Base-by-base conservation (phyloP, 1,284 basidiomycete species). In the Puccinia hordei region DNA sequence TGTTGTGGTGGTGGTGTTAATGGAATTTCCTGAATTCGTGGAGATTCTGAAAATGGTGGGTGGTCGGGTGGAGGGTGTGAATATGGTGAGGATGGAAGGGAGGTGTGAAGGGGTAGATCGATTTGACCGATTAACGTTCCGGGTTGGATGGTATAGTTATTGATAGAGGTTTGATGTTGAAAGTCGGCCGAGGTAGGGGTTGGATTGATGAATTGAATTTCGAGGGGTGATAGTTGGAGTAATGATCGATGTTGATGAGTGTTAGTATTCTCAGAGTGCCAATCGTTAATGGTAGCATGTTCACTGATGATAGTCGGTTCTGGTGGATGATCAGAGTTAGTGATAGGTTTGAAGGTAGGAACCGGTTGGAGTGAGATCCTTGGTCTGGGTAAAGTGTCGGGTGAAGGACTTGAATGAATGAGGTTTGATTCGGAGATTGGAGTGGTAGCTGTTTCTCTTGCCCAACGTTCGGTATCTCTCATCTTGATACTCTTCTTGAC, bases 261-360 rank as follows among this genome's bases (percentile, higher is more conserved):
- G 33, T 4, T 73, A 9, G 49, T 55, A 12, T 73, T 55, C 19
- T 78, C 76, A 27, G 76, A 78, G 19, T 68, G 38, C 63, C 76
- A 68, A 19, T 78, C 76, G 65, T 78, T 78, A 19, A 78, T 41
- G 55, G 24, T 71, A n/a, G 76, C 76, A 33, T 57, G 63, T n/a
- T 78, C 76, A 24, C 76, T 77, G 15, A 55, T 66, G 35, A 74
- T 61, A 15, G 55, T 49, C 10, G n/a, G 35, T n/a, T 65, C 73
- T 4, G 22, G 22, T 5, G 65, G 63, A 15, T 66, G 33, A 17
- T 44, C 66, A 49, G 38, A 51, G 24, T 33, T 22, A 1, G 38
- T 4, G 6, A 53, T 27, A 4, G 53, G 17, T 27, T 24, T 41
- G 65, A 55, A 78, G 51, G 38, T 17, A 22, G 76, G 76, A 8